Conservation (phyloP, 1,284 basidiomycete species). For the Tranzscheliella williamsii region DNA sequence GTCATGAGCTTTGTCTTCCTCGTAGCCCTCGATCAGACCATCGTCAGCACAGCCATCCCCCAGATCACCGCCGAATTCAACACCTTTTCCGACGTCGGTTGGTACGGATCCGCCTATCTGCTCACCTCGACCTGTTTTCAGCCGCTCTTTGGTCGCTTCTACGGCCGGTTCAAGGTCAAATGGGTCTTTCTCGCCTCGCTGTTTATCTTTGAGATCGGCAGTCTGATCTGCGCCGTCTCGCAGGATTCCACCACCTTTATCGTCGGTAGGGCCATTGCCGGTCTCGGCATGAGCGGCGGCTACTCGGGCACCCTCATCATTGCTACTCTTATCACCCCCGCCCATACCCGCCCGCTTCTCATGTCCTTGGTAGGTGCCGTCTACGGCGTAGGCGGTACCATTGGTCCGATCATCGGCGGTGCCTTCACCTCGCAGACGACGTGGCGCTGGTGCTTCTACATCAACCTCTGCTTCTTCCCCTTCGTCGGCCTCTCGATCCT, state of each 20-base stretch:
- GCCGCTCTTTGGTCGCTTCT: slow-evolving; percentile 45
- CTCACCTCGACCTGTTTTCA: slow-evolving; percentile 49
- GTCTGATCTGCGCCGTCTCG: slow-evolving; percentile 47
- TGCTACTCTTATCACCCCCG: slow-evolving; percentile 27
- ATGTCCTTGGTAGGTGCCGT: slow-evolving; percentile 25
- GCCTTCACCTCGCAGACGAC: slow-evolving; percentile 41
- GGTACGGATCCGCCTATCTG: slow-evolving; percentile 49
- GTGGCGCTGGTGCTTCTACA: slow-evolving; percentile 56
- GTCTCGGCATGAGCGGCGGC: slow-evolving; percentile 43
- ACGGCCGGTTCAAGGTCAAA: slow-evolving; percentile 43
- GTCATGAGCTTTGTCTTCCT: slow-evolving; percentile 7
- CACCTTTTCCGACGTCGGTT: slow-evolving; percentile 39
- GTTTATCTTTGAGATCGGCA: slow-evolving; percentile 45
- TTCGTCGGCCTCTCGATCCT: slow-evolving; percentile 36
- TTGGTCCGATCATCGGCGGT: slow-evolving; percentile 37
- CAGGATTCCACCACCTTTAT: slow-evolving; percentile 44
- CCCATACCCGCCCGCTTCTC: slow-evolving; percentile 24
- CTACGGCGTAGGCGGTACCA: slow-evolving; percentile 38
- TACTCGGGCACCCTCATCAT: slow-evolving; percentile 46
- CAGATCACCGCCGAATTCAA: slow-evolving; percentile 43
- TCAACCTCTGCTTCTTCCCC: slow-evolving; percentile 34
- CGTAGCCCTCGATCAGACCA: slow-evolving; percentile 38
- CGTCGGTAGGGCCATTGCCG: slow-evolving; percentile 46
- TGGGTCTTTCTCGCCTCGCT: slow-evolving; percentile 33
- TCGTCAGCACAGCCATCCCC: slow-evolving; percentile 50